A percentile compares a stretch with the other conserved stretches of the same genome.
phyloP scores from a whole-genome alignment of 805 yeast species.

The Scheffersomyces amazonensis region DNA sequence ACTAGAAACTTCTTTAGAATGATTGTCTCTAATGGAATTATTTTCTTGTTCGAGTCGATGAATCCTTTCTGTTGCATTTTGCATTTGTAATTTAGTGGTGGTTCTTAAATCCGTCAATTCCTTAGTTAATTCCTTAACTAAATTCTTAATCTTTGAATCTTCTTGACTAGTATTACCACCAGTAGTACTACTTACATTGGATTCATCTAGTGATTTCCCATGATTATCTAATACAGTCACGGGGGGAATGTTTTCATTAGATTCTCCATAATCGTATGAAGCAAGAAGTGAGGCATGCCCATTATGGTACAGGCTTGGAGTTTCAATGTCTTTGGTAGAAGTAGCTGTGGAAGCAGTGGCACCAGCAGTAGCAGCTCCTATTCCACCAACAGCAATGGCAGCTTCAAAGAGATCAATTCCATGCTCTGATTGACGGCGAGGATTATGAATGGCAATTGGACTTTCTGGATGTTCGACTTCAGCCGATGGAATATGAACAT shows the following conservation, averaged over 20 bases:
- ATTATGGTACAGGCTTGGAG: slow-evolving; percentile 9
- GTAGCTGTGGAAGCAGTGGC: not conserved
- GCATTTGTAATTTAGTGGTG: slow-evolving; percentile 46
- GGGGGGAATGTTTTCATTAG: slow-evolving; percentile 12
- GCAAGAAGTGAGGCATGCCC: slow-evolving; percentile 14
- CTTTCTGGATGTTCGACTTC: slow-evolving; percentile 18
- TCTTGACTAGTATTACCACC: slow-evolving; percentile 8
- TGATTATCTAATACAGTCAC: not conserved
- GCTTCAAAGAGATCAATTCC: slow-evolving; percentile 1
- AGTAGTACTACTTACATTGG: not conserved
- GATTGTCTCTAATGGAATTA: slow-evolving; percentile 9
- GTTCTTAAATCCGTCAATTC: slow-evolving; percentile 30
- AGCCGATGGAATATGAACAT: slow-evolving; percentile 26
- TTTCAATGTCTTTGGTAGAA: not conserved
- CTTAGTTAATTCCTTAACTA: slow-evolving; percentile 28
- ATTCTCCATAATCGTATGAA: slow-evolving; percentile 28
- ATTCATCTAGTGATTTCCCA: not conserved
- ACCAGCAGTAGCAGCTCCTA: not conserved
- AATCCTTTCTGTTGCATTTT: slow-evolving; percentile 55
- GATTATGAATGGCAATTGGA: slow-evolving; percentile 26
- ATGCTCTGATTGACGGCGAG: not conserved
- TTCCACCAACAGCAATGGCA: slow-evolving; percentile 3
- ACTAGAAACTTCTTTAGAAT: slow-evolving; percentile 5
- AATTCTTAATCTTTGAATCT: slow-evolving; percentile 25
- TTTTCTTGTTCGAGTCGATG: slow-evolving; percentile 41